Evolutionary conservation across 2,329 filamentous ascomycete genomes (phyloP).

Genomic region (Colletotrichum karsti): DNA sequence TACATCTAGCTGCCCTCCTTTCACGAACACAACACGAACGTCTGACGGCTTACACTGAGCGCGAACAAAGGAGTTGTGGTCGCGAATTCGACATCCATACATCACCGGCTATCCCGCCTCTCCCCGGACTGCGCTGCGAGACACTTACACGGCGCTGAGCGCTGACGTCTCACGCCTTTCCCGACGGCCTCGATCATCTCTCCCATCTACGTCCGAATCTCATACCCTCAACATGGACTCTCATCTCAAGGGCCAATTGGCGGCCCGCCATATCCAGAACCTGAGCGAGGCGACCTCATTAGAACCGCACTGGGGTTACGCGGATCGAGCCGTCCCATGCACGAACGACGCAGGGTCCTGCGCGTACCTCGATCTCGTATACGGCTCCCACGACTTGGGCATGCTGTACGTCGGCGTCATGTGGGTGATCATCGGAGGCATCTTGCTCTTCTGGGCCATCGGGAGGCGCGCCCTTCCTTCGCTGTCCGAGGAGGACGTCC

Average conservation of each 20-base stretch:
- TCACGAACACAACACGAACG: too few relatives aligned
- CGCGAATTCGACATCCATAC: background rate
- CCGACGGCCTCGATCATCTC: too few relatives aligned
- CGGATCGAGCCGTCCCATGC: slow-evolving; percentile 54
- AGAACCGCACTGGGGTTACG: slow-evolving; percentile 58
- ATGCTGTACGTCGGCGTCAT: slow-evolving; percentile 61
- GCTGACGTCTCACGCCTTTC: background rate
- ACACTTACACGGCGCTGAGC: background rate
- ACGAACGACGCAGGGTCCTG: slow-evolving; percentile 55
- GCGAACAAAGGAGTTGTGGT: too few relatives aligned
- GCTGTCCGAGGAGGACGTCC: slow-evolving; percentile 25
- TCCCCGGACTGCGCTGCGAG: background rate
- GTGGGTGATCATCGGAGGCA: slow-evolving; percentile 55
- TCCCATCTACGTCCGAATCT: too few relatives aligned
- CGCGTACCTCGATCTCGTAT: slow-evolving; percentile 60
- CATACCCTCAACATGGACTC: slow-evolving; percentile 15
- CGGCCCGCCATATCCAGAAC: slow-evolving; percentile 48
- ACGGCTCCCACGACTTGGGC: slow-evolving; percentile 54
- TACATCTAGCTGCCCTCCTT: background rate
- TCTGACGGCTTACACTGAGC: too few relatives aligned
- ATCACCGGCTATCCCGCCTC: too few relatives aligned
- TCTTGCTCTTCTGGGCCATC: slow-evolving; percentile 53
- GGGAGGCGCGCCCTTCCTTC: slow-evolving; percentile 34
- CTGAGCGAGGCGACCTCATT: slow-evolving; percentile 42
- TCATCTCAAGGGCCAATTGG: slow-evolving; percentile 16